Evolutionary conservation across 768 basidiomycete species (phyloP), one percentile per base, ranked within the genome.

Genomic region (Tulasnella sp.): DNA sequence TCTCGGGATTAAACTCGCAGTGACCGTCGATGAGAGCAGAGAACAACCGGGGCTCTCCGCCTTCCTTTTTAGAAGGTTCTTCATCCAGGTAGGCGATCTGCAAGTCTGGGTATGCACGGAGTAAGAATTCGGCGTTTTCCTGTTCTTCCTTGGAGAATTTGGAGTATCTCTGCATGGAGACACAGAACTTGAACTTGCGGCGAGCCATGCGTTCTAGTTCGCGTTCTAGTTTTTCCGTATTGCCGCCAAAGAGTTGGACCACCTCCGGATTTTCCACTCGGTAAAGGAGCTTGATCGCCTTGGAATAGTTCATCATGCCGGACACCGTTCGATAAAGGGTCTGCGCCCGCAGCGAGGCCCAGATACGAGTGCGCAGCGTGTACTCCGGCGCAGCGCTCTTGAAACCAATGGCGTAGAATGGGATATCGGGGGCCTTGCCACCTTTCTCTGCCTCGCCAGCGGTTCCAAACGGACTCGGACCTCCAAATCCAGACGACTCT

Each of bases 281-380:
- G 85, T 99, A 97, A n/a, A 99, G 90, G 46, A 99, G 88, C 85
- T 99, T 99, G 91, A 99, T 99, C 18, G 98, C 98, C 88, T 99
- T 99, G 82, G 94, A 92, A 85, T 99, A 99, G 87, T 99, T 99
- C 98, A 99, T 99, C 95, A 99, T 98, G 75, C 98, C 98, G 46
- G 98, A 98, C 24, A 99, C 97, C 19, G 98, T 99, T 82, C 98
- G 92, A 85, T 99, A 99, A 27, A 99, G 90, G 1, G 98, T 99
- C 87, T 99, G 98, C 24, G 98, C 98, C 77, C 98, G 95, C 12
- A 99, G 90, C 7, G 97, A 98, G 12, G 98, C 97, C 98, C 98
- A 99, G 83, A 99, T 99, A 84, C 98, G 93, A 10, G 98, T 99
- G 80, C 98, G 96, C 19, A 99, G 90, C 2, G 98, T 99, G 85